Evolutionary conservation across 192 early-diverging fungal genomes (phyloP).

Genomic region (Podila epigama): DNA sequence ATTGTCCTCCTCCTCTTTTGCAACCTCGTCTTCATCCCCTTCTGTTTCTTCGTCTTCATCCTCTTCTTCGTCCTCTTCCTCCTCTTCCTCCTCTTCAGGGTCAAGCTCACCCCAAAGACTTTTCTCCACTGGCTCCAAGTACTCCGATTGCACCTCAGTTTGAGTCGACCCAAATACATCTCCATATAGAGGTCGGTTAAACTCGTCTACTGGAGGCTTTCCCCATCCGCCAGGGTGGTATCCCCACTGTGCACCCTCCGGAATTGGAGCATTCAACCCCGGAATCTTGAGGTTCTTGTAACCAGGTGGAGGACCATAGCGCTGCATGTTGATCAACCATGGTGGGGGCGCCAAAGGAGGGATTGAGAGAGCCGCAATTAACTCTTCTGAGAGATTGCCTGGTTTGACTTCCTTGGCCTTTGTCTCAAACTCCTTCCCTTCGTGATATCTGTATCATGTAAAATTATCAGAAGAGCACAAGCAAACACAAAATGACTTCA

Average conservation of each 20-base stretch:
- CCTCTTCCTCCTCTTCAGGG: slow-evolving; percentile 67
- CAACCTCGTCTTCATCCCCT: slow-evolving; percentile 68
- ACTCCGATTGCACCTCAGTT: slow-evolving; percentile 62
- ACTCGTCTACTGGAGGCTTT: slow-evolving; percentile 83
- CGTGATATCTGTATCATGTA: slow-evolving; percentile 74
- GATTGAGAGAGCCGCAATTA: slow-evolving; percentile 88
- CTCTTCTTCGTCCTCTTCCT: slow-evolving; percentile 40
- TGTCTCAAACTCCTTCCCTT: slow-evolving; percentile 96
- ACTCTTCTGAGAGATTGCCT: slow-evolving; percentile 84
- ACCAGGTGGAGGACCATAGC: slow-evolving; percentile 93
- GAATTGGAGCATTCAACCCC: slow-evolving; percentile 96
- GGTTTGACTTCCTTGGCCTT: slow-evolving; percentile 89
- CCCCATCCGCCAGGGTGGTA: slow-evolving; percentile 98
- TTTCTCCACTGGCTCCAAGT: slow-evolving; percentile 73
- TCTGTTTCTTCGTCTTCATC: slow-evolving; percentile 80
- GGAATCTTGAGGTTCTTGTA: slow-evolving; percentile 93
- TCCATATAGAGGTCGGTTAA: slow-evolving; percentile 92
- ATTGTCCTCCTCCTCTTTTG: slow-evolving; percentile 60
- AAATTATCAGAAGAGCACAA: not conserved
- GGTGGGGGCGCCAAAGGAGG: slow-evolving; percentile 94
- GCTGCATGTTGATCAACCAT: slow-evolving; percentile 99
- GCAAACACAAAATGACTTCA: not conserved
- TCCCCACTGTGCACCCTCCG: slow-evolving; percentile 96
- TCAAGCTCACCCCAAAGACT: slow-evolving; percentile 94
- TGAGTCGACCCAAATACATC: slow-evolving; percentile 88